Conservation (phyloP, 73 alveolate species). For the Tetrahymena malaccensis region DNA sequence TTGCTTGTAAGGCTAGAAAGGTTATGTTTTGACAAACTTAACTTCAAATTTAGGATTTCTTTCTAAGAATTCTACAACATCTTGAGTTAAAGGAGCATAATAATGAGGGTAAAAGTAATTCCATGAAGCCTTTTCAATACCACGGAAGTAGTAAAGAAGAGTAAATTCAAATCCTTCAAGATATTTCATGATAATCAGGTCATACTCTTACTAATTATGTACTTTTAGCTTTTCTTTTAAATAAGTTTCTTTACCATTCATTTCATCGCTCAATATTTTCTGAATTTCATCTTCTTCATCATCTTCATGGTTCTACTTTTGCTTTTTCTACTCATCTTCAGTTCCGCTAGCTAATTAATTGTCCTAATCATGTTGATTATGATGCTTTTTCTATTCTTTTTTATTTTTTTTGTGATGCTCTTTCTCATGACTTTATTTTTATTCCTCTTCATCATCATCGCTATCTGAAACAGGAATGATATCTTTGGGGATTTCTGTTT, state of each 20-base stretch:
- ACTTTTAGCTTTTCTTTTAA: not conserved
- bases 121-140: not conserved
- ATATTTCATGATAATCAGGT: not conserved
- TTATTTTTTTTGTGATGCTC: not conserved
- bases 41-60: not conserved
- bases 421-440: not conserved
- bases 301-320: not conserved
- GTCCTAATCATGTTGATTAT: not conserved
- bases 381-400: not conserved
- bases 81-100: not conserved
- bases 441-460: not conserved
- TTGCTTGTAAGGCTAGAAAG: not conserved
- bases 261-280: not conserved
- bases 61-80: not conserved
- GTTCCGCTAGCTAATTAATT: not conserved
- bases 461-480: not conserved
- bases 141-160: not conserved
- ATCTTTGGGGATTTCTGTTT: not conserved
- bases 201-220: not conserved
- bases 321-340: not conserved
- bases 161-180: not conserved
- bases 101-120: not conserved
- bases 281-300: not conserved
- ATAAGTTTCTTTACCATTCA: not conserved
- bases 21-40: not conserved